Conservation (phyloP, 345 rosid genomes). For the Boechera stricta region DNA sequence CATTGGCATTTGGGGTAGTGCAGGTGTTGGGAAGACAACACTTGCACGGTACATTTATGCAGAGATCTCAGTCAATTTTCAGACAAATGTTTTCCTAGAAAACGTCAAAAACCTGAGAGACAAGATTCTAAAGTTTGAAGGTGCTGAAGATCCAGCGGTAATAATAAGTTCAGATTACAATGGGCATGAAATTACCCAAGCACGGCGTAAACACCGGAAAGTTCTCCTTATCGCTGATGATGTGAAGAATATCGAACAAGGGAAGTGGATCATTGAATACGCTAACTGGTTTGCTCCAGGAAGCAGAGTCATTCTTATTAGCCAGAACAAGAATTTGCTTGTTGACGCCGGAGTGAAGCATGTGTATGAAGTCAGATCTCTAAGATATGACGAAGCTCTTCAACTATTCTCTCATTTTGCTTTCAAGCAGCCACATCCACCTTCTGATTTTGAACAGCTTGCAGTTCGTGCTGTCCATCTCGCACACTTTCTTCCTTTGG, state of each 20-base stretch:
- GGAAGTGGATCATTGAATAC: background rate
- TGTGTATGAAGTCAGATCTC: constrained; percentile 27
- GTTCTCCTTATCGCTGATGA: constrained; percentile 29
- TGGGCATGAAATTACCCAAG: background rate
- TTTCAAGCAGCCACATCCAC: constrained; percentile 21
- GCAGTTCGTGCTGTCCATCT: constrained; percentile 29
- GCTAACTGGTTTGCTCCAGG: constrained; percentile 38
- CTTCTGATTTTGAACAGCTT: constrained; percentile 18
- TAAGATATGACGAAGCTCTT: constrained; percentile 31
- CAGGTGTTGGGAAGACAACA: constrained; percentile 26
- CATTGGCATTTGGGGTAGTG: constrained; percentile 29
- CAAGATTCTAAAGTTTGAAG: background rate
- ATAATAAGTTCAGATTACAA: background rate
- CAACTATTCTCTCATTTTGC: constrained; percentile 32
- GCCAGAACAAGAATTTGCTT: constrained; percentile 34
- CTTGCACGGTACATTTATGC: constrained; percentile 10
- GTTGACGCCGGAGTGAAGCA: background rate
- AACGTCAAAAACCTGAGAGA: constrained; percentile 13
- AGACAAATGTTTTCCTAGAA: background rate
- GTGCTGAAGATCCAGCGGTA: background rate
- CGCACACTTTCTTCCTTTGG: constrained; percentile 30
- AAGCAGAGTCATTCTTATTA: constrained; percentile 32
- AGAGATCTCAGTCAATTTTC: background rate
- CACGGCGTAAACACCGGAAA: background rate
- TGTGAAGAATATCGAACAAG: no score